Evolutionary conservation across 2,329 filamentous ascomycete genomes (phyloP), one percentile per base, ranked within the genome.

Genomic region (Fusarium sp.): DNA sequence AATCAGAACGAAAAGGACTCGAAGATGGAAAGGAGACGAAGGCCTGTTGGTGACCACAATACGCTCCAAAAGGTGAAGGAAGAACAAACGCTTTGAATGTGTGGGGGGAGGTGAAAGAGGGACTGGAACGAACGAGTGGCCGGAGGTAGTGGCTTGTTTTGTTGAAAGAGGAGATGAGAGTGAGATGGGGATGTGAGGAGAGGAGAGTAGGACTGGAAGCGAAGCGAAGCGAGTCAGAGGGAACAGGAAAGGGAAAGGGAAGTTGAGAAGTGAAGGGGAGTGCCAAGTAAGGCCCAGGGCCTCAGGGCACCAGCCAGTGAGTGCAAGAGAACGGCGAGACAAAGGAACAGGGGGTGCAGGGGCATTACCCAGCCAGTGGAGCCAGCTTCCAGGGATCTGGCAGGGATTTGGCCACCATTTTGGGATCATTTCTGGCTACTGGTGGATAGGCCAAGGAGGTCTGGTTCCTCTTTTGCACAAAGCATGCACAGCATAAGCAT

Each of bases 101-200:
- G 73, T 72, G 71, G 70, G 71, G 72, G 69, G 68, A 71, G 66
- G 66, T 75, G 76, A 79, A 79, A 67, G 79, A 80, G 76, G 72
- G 79, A 81, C 79, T 81, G 78, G 78, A 81, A 81, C 79, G 79
- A 81, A 58, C 58, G 76, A 70, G 76, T 71, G 76, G 66, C 74
- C 65, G 62, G 75, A 78, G 77, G 75, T 76, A 79, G 76, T 74
- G 78, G 74, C 74, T 78, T 78, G 77, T 79, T 79, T 80, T 80
- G 78, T 79, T 80, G 78, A 78, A 81, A 78, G 79, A 77, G 74
- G 74, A 74, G 72, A 71, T 76, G 77, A 71, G 68, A 72, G 69
- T 72, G 66, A 65, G 68, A 52, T 63, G 60, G 52, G 53, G 48
- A 46, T 39, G 60, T 69, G 50, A 70, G 63, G 63, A 69, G 55